Conservation (phyloP, 768 basidiomycete species). For the Trametes cingulata region DNA sequence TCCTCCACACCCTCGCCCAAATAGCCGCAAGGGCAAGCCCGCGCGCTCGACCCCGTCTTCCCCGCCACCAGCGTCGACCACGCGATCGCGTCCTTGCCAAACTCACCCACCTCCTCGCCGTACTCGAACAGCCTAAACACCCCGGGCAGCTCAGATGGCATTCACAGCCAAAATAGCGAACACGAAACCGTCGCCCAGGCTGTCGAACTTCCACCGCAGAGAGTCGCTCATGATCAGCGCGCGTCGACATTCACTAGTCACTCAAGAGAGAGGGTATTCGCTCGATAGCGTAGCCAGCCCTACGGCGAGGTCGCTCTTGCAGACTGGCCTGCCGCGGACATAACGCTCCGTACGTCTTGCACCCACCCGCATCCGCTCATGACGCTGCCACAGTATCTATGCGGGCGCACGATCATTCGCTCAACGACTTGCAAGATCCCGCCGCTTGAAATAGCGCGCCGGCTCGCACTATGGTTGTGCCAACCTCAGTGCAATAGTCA, state of each 20-base stretch:
- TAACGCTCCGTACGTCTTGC: too few relatives aligned
- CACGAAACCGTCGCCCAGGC: slow-evolving; percentile 39
- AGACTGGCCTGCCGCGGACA: too few relatives aligned
- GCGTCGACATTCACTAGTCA: slow-evolving; percentile 6
- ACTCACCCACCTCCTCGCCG: slow-evolving; percentile 13
- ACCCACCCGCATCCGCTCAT: too few relatives aligned
- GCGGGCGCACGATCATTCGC: too few relatives aligned
- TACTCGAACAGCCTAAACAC: slow-evolving; percentile 10
- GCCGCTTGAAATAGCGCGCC: too few relatives aligned
- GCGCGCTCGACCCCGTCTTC: slow-evolving; percentile 19
- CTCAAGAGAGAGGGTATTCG: too few relatives aligned
- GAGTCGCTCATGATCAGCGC: slow-evolving; percentile 7
- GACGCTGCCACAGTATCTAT: too few relatives aligned
- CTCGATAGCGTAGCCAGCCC: too few relatives aligned
- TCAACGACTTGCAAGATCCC: too few relatives aligned
- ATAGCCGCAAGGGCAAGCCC: slow-evolving; percentile 19
- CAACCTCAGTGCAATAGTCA: too few relatives aligned
- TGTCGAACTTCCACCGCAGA: slow-evolving; percentile 23
- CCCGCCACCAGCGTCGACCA: slow-evolving; percentile 10
- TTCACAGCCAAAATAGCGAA: slow-evolving; percentile 30
- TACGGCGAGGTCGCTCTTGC: too few relatives aligned
- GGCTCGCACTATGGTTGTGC: too few relatives aligned
- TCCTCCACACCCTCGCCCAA: slow-evolving; percentile 26
- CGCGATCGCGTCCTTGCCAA: slow-evolving; percentile 9
- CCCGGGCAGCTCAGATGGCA: slow-evolving; percentile 20